phyloP scores from a whole-genome alignment of 2,329 filamentous ascomycete species.

The Chaetomium sp. region DNA sequence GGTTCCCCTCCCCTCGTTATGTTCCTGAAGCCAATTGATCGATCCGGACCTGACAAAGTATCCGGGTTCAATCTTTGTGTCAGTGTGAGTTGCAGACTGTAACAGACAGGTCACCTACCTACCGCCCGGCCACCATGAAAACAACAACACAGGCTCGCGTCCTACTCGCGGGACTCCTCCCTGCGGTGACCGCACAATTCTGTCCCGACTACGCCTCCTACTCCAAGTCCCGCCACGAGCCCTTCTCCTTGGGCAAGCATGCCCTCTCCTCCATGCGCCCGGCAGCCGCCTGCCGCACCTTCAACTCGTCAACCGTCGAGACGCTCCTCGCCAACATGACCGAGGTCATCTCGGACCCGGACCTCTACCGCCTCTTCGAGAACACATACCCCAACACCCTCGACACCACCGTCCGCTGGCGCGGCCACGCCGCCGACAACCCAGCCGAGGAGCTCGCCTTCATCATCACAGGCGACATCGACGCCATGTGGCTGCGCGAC shows the following conservation, averaged over 20 bases:
- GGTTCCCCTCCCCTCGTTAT: background rate
- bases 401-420: constrained; percentile 72
- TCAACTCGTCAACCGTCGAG: constrained; percentile 76
- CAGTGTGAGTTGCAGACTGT: background rate
- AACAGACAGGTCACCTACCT: background rate
- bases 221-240: constrained; percentile 62
- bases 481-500: constrained; percentile 45
- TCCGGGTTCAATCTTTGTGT: background rate
- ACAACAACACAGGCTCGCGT: background rate
- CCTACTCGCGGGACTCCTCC: constrained; percentile 8
- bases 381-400: constrained; percentile 76
- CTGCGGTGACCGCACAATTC: constrained; percentile 16
- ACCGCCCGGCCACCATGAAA: constrained; percentile 1
- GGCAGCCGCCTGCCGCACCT: constrained; percentile 73
- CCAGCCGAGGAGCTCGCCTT: constrained; percentile 65
- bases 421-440: constrained; percentile 59
- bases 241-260: constrained; percentile 75
- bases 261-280: constrained; percentile 81
- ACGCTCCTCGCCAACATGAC: constrained; percentile 71
- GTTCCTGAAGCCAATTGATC: background rate
- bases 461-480: constrained; percentile 60
- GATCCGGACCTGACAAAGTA: background rate
- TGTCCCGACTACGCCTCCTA: constrained; percentile 70
- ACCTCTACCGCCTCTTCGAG: constrained; percentile 69
- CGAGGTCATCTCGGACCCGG: constrained; percentile 71